A percentile compares a stretch with the other conserved stretches of the same genome.
phyloP scores from a whole-genome alignment of 768 basidiomycete genomes.

The Grammothele lineata region DNA sequence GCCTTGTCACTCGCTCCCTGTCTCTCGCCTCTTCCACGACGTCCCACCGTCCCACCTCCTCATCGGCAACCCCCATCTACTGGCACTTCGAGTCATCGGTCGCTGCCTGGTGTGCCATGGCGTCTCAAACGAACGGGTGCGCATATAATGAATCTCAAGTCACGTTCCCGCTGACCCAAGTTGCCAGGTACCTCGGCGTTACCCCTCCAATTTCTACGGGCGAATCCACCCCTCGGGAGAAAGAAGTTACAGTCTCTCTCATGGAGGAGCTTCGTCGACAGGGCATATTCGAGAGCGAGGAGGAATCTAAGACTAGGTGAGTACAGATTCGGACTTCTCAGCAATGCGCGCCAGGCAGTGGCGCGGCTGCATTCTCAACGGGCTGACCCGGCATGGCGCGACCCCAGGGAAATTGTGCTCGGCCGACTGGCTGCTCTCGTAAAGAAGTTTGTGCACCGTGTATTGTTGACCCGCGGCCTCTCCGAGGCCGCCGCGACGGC shows the following conservation, averaged over 20 bases:
- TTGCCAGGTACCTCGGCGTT: conserved; percentile 67
- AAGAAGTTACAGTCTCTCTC: conserved; percentile 76
- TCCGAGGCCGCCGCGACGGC: conserved; percentile 84
- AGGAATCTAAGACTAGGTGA: conserved; percentile 85
- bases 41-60: not conserved
- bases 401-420: conserved; percentile 82
- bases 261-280: conserved; percentile 89
- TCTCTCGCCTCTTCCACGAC: conserved; percentile 13
- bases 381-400: not conserved
- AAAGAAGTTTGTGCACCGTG: conserved; percentile 86
- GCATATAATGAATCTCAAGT: not conserved
- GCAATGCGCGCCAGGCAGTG: not conserved
- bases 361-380: too few species aligned
- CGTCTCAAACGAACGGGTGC: conserved; percentile 14
- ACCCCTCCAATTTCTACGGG: conserved; percentile 79
- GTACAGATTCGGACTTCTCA: conserved; percentile 23
- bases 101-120: conserved; percentile 4
- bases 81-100: not conserved
- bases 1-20: not conserved
- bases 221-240: conserved; percentile 75
- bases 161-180: not conserved
- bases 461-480: conserved; percentile 74
- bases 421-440: conserved; percentile 87
- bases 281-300: conserved; percentile 85
- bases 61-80: not conserved